A percentile compares a stretch with the other conserved stretches of the same genome.
phyloP scores from a whole-genome alignment of 2,329 filamentous ascomycete species.

The Colletotrichum sidae region DNA sequence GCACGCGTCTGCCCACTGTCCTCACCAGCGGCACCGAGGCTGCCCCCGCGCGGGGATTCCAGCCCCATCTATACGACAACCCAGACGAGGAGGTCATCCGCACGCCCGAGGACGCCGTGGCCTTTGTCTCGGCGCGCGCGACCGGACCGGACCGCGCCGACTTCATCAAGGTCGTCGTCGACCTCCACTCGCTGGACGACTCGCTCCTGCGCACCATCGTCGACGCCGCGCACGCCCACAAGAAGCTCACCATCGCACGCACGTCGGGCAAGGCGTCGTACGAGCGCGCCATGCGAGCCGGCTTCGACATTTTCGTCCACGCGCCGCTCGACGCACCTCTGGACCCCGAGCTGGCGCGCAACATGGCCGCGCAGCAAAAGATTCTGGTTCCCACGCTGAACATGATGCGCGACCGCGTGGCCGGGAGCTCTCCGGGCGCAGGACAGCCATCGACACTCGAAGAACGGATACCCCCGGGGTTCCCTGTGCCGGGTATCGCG shows the following conservation, averaged over 20 bases:
- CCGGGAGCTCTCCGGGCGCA: not conserved
- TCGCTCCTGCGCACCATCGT: constrained; percentile 41
- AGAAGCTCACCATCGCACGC: constrained; percentile 43
- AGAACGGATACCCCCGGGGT: not conserved
- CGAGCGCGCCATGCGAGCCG: constrained; percentile 41
- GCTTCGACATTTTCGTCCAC: constrained; percentile 45
- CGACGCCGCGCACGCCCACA: constrained; percentile 39
- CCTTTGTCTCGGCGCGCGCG: constrained; percentile 2
- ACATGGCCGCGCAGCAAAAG: constrained; percentile 39
- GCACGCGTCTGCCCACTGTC: constrained; percentile 11
- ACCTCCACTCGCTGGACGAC: constrained; percentile 40
- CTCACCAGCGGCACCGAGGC: constrained; percentile 15
- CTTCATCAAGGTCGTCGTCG: constrained; percentile 44
- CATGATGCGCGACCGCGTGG: constrained; percentile 31
- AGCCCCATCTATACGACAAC: constrained; percentile 10
- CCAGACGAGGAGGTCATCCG: constrained; percentile 3
- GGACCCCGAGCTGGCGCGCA: constrained; percentile 36
- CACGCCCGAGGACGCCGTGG: constrained; percentile 9
- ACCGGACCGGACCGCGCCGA: constrained; percentile 38
- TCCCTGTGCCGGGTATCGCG: not conserved
- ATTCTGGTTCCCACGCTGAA: constrained; percentile 45
- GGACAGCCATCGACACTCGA: too few relatives aligned
- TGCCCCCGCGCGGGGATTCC: not conserved
- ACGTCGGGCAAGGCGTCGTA: constrained; percentile 42
- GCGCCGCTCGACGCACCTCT: constrained; percentile 43